Conservation (phyloP, 1,284 basidiomycete genomes). For the Melampsora americana region DNA sequence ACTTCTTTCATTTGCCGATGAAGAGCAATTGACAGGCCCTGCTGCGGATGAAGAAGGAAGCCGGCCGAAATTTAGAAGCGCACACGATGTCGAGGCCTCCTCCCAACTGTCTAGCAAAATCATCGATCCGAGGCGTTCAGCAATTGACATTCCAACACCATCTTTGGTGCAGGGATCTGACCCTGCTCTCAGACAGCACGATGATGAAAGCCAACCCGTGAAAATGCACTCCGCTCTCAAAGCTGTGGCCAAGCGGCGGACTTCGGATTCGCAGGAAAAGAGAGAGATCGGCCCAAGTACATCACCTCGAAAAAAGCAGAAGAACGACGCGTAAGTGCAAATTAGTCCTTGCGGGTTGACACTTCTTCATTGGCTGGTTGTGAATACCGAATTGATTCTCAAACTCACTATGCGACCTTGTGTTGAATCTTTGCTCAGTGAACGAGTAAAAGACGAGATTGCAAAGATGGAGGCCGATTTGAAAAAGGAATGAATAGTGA, state of each 20-base stretch:
- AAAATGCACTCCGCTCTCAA: constrained; percentile 62
- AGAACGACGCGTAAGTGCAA: not conserved
- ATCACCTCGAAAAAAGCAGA: constrained; percentile 2
- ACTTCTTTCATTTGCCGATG: constrained; percentile 78
- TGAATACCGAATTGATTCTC: constrained; percentile 54
- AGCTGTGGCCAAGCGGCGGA: constrained; percentile 8
- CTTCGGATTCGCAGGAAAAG: not conserved
- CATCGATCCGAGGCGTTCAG: constrained; percentile 45
- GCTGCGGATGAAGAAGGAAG: constrained; percentile 65
- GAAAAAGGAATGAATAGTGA: constrained; percentile 56
- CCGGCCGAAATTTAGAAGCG: constrained; percentile 44
- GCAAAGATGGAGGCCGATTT: constrained; percentile 83
- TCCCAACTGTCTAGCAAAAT: constrained; percentile 58
- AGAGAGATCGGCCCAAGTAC: constrained; percentile 5
- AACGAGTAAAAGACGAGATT: constrained; percentile 71
- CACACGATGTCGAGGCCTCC: constrained; percentile 73
- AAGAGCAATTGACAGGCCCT: constrained; percentile 60
- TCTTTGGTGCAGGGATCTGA: not conserved
- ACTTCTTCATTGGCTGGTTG: constrained; percentile 59
- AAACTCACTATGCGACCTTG: not conserved
- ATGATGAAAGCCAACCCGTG: constrained; percentile 61
- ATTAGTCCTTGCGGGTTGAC: not conserved
- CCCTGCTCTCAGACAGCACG: constrained; percentile 50
- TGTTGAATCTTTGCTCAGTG: constrained; percentile 56
- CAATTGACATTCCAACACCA: constrained; percentile 33